A percentile compares a stretch with the other conserved stretches of the same genome.
Conservation (phyloP, 805 yeast genomes). For the Danielia oregonensis region DNA sequence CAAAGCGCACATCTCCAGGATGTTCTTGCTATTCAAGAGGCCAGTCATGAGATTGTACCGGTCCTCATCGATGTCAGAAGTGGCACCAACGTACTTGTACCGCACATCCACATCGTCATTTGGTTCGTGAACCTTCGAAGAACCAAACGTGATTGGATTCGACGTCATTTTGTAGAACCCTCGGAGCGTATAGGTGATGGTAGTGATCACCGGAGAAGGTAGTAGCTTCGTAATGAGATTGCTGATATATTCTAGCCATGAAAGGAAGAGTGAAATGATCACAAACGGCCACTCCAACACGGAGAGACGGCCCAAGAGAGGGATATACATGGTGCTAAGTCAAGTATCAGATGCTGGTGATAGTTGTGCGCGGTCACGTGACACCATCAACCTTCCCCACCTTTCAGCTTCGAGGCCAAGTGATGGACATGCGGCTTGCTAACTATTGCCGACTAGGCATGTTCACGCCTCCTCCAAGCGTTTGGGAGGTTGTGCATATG, state of each 20-base stretch:
- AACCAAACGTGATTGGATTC: constrained; percentile 24
- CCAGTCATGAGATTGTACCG: constrained; percentile 29
- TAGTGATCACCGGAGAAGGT: constrained; percentile 39
- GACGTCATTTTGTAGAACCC: constrained; percentile 25
- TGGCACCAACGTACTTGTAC: constrained; percentile 22
- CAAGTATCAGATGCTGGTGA: not conserved
- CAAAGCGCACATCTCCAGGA: constrained; percentile 61
- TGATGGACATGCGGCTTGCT: not conserved
- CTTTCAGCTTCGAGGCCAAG: not conserved
- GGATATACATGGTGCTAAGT: constrained; percentile 12
- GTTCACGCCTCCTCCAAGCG: too few relatives aligned
- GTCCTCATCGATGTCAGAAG: constrained; percentile 14
- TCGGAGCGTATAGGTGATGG: constrained; percentile 29
- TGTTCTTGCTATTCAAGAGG: constrained; percentile 46
- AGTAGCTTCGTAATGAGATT: constrained; percentile 43
- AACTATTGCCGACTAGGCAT: too few relatives aligned
- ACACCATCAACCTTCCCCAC: too few relatives aligned
- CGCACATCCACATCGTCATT: constrained; percentile 4
- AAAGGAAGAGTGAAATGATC: constrained; percentile 38
- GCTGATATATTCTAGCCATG: constrained; percentile 48
- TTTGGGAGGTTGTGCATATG: too few relatives aligned
- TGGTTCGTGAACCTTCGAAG: constrained; percentile 10
- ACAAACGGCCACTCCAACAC: constrained; percentile 49
- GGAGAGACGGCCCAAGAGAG: constrained; percentile 37
- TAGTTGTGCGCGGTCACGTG: not conserved